Base-by-base conservation (phyloP, 148 eudicot genomes). In the Rhododendron kiyosumense region DNA sequence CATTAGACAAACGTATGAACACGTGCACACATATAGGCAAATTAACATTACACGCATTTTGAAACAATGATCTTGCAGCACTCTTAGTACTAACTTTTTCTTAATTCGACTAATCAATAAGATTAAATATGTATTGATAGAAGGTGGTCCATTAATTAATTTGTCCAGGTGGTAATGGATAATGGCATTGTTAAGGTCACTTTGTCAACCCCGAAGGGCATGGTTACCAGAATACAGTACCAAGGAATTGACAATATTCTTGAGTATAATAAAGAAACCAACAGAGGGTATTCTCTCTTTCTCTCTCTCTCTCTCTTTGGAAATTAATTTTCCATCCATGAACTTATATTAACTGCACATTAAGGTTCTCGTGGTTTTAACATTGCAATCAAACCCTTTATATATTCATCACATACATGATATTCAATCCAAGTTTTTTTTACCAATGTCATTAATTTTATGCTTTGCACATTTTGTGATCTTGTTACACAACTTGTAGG, bases 131-230 rank as follows among this genome's bases (percentile, higher is more conserved):
- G 7, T 24, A 3, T 28, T 22, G 22, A 32, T 14, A 10, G 20
- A 5, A 52, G 13, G 22, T 81, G n/a, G 7, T 26, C n/a, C 3
- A 63, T 63, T 69, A 28, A 63, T 63, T 28, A 12, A 69, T 83
- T 43, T 82, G 30, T 77, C 11, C 86, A 94, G 93, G 93, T 92
- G 59, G 89, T 85, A 48, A 84, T 94, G 88, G 93, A 92, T 78
- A 94, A 94, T 84, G 94, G 94, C 75, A 69, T 92, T 2, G 77
- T 91, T 30, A 88, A 87, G 43, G 86, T 92, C 14, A 91, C 89
- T 0, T 86, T 92, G 24, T 84, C 93, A 10, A 85, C 57, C 63
- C 94, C 94, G 0, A 85, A 79, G 65, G 96, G 96, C 4, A 81
- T 84, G 85, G 81, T 94, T 4, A 88, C 87, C 0, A 89, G 87